Evolutionary conservation across 352 stramenopile genomes (phyloP).

Genomic region (Blastocystis sp.): DNA sequence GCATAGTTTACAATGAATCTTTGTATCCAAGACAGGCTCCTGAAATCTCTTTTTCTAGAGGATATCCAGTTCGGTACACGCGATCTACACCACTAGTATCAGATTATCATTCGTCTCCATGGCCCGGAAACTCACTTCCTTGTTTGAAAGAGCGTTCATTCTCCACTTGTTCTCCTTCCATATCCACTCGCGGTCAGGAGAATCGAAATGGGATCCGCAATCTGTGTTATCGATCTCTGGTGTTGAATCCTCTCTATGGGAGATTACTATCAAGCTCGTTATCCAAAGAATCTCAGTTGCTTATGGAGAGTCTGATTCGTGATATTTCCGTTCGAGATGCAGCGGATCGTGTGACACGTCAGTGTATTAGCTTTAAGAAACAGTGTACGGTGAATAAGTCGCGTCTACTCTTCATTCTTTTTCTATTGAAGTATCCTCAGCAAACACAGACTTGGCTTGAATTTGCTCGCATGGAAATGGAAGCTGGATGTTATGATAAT

Average conservation of each 20-base stretch:
- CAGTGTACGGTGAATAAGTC: background rate
- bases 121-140: too few relatives aligned
- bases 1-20: too few relatives aligned
- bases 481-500: background rate
- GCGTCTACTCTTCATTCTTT: background rate
- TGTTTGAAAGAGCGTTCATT: too few relatives aligned
- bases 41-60: too few relatives aligned
- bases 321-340: background rate
- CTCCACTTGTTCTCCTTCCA: background rate
- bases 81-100: too few relatives aligned
- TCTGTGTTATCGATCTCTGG: background rate
- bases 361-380: conserved; percentile 5
- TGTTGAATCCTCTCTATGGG: background rate
- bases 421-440: background rate
- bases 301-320: background rate
- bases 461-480: conserved; percentile 49
- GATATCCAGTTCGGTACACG: too few relatives aligned
- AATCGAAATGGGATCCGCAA: too few relatives aligned
- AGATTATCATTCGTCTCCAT: too few relatives aligned
- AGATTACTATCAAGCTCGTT: background rate
- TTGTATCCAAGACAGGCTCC: too few relatives aligned
- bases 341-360: background rate
- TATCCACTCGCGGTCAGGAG: background rate
- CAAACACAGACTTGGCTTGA: conserved; percentile 29
- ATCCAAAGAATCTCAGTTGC: background rate